phyloP scores from a whole-genome alignment of 352 stramenopile genomes.

The Thalassiosira hispida region DNA sequence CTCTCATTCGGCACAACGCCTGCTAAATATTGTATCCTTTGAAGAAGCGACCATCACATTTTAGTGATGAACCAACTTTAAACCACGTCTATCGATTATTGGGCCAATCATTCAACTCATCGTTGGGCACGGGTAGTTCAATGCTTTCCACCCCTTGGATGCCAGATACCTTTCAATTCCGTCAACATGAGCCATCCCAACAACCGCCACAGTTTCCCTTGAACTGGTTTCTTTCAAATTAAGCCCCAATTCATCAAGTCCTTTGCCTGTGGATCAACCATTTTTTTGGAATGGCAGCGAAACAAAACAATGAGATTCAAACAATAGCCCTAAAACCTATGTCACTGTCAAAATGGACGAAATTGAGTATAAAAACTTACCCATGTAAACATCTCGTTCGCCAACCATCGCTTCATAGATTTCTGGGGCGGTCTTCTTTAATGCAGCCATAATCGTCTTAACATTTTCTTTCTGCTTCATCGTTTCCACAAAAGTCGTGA shows the following conservation, averaged over 20 bases:
- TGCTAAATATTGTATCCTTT: too few species aligned
- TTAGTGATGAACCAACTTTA: too few species aligned
- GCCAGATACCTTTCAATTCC: slow-evolving; percentile 81
- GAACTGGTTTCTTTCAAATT: slow-evolving; percentile 38
- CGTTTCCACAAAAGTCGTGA: slow-evolving; percentile 69
- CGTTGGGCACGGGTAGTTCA: slow-evolving; percentile 40
- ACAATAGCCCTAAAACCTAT: too few species aligned
- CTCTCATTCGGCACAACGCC: too few species aligned
- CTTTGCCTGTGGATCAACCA: too few species aligned
- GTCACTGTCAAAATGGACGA: too few species aligned
- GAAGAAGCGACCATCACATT: too few species aligned
- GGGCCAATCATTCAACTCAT: slow-evolving; percentile 7
- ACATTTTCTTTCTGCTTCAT: slow-evolving; percentile 84
- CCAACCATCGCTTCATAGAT: slow-evolving; percentile 85
- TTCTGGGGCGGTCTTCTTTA: slow-evolving; percentile 72
- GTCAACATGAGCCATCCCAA: slow-evolving; percentile 87
- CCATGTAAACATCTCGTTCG: slow-evolving; percentile 85
- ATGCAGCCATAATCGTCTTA: slow-evolving; percentile 73
- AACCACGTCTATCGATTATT: too few species aligned
- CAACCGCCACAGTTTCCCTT: slow-evolving; percentile 75
- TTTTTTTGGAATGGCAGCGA: too few species aligned
- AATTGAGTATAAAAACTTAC: too few species aligned
- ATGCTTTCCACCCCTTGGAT: slow-evolving; percentile 63
- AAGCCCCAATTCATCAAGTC: slow-evolving; percentile 64
- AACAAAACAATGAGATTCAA: too few species aligned